phyloP scores from a whole-genome alignment of 345 rosid genomes.

The Rhizophora apiculata region DNA sequence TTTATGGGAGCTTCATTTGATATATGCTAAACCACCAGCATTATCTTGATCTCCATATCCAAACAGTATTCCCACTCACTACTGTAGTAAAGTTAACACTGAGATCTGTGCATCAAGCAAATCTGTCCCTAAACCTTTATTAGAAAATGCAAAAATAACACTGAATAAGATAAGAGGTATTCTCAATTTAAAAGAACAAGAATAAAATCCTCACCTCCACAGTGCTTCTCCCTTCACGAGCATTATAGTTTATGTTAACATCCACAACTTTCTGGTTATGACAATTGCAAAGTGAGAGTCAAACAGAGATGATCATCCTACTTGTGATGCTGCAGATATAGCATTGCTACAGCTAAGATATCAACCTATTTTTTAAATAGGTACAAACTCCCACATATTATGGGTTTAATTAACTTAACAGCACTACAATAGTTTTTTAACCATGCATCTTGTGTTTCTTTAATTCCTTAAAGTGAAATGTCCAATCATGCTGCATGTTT shows the following conservation, averaged over 20 bases:
- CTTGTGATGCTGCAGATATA: too few relatives aligned
- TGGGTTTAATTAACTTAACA: conserved; percentile 7
- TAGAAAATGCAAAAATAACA: too few relatives aligned
- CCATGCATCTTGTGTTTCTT: not conserved
- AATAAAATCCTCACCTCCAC: not conserved
- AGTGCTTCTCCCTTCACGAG: conserved; percentile 1
- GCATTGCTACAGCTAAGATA: not conserved
- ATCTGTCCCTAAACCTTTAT: not conserved
- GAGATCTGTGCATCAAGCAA: not conserved
- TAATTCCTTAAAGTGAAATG: not conserved
- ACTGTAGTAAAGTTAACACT: not conserved
- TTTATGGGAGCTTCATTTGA: not conserved
- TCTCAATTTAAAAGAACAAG: not conserved
- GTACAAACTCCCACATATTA: not conserved
- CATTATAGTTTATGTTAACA: conserved; percentile 5
- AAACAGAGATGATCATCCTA: not conserved
- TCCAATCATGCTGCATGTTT: not conserved
- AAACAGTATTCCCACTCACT: not conserved
- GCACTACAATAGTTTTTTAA: not conserved
- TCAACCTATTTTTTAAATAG: not conserved
- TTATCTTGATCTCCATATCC: not conserved
- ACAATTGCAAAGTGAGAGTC: not conserved
- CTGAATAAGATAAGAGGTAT: too few relatives aligned
- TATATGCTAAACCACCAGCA: not conserved
- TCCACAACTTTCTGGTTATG: not conserved